These are phyloP conservation scores for Cyberlindnera amylophila DNA, from an alignment of 805 yeast species.

Conservation along the genomic window DNA sequence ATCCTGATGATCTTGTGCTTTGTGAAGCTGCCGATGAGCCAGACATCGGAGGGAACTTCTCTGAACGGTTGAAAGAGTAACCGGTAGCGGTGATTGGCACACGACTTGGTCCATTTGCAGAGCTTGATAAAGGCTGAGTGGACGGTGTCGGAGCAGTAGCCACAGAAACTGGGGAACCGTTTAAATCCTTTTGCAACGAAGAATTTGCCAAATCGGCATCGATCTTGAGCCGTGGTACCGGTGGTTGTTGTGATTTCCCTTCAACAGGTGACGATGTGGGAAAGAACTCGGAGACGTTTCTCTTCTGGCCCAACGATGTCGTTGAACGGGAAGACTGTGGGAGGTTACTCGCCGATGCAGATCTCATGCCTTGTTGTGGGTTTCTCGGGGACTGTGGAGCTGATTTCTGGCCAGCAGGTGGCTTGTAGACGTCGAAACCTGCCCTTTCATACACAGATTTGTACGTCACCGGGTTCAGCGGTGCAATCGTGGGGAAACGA, in stretches of 20 bases:
- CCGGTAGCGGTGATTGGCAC: not conserved
- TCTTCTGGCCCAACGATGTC: conserved; percentile 8
- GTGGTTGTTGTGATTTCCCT: no score
- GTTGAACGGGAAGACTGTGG: not conserved
- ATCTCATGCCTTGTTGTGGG: conserved; percentile 9
- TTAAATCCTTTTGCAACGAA: not conserved
- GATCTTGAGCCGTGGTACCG: conserved; percentile 8
- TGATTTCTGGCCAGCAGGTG: conserved; percentile 7
- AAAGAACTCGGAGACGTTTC: conserved; percentile 21
- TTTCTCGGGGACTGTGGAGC: conserved; percentile 3
- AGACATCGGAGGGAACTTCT: conserved; percentile 2
- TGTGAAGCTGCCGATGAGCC: not conserved
- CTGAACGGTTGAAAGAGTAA: conserved; percentile 7
- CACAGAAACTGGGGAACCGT: not conserved
- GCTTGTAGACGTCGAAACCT: conserved; percentile 62
- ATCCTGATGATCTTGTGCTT: not conserved
- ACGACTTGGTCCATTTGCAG: no score
- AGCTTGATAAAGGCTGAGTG: not conserved
- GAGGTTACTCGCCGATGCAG: conserved; percentile 15
- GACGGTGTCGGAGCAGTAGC: not conserved
- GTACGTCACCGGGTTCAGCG: conserved; percentile 45
- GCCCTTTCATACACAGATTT: conserved; percentile 77
- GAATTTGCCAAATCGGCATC: conserved; percentile 17
- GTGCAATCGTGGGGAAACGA: conserved; percentile 68
- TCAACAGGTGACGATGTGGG: not conserved